A percentile compares a stretch with the other conserved stretches of the same genome.
These are phyloP conservation scores for Lodderomyces parapsilosis DNA, from an alignment of 1,139 yeast species.

Conservation along the genomic window DNA sequence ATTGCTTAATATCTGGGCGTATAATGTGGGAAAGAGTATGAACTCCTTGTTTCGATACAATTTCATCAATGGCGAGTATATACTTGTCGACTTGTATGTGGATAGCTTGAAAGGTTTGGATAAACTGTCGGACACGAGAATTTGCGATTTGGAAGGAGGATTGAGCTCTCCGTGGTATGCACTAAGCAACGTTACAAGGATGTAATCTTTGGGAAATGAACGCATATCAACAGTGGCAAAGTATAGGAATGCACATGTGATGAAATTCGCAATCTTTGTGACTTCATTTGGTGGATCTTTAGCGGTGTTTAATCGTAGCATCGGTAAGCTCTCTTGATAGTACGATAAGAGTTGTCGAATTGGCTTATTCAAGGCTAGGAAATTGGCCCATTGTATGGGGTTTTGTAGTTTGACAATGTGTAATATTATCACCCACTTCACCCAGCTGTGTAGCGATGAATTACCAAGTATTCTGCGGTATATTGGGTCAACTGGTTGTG, in stretches of 20 bases:
- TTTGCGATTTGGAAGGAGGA: slow-evolving; percentile 33
- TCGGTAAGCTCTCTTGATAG: slow-evolving; percentile 4
- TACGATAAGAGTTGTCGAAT: slow-evolving; percentile 17
- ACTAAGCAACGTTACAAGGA: slow-evolving; percentile 35
- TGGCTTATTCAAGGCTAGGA: slow-evolving; percentile 33
- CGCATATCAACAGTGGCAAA: slow-evolving; percentile 28
- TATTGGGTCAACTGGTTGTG: background rate
- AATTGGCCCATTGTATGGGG: slow-evolving; percentile 33
- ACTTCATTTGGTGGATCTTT: background rate
- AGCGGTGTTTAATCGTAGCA: background rate
- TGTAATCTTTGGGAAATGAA: slow-evolving; percentile 39
- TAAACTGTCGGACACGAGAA: slow-evolving; percentile 27
- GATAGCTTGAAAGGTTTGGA: slow-evolving; percentile 28
- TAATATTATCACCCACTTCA: slow-evolving; percentile 30
- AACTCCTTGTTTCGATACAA: slow-evolving; percentile 35
- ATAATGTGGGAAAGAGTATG: slow-evolving; percentile 35
- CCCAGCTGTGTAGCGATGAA: slow-evolving; percentile 21
- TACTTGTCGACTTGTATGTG: slow-evolving; percentile 19
- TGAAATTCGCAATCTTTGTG: slow-evolving; percentile 26
- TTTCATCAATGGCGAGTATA: slow-evolving; percentile 17
- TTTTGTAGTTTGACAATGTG: slow-evolving; percentile 24
- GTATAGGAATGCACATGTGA: slow-evolving; percentile 30
- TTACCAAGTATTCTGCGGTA: slow-evolving; percentile 1
- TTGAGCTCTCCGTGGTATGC: slow-evolving; percentile 34
- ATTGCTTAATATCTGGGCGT: slow-evolving; percentile 43